phyloP scores from a whole-genome alignment of 192 early-diverging fungal genomes.

The Backusella circina region DNA sequence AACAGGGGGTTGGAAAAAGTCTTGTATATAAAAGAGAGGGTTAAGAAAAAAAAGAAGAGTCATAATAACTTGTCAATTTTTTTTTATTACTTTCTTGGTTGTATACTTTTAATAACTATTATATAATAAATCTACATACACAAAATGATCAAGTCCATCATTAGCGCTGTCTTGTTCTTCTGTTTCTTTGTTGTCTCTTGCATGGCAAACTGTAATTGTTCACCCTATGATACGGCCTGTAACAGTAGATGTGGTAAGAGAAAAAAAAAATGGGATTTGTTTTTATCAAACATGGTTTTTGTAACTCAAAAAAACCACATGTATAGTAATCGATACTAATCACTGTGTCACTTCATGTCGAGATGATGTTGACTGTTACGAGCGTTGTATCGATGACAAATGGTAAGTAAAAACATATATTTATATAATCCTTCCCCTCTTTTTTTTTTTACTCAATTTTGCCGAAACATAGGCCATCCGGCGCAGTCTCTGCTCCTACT shows the following conservation, averaged over 20 bases:
- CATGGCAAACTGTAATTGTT: constrained; percentile 2
- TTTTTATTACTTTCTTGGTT: neutral
- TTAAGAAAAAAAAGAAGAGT: neutral
- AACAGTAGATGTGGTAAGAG: constrained; percentile 1
- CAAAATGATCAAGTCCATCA: neutral
- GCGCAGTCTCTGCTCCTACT: neutral
- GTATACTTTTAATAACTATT: neutral
- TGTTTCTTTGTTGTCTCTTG: neutral
- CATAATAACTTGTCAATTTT: neutral
- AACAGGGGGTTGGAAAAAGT: neutral
- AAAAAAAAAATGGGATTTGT: neutral
- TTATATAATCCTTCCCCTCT: neutral
- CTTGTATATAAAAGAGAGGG: neutral
- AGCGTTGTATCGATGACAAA: constrained; percentile 6
- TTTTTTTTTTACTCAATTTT: neutral
- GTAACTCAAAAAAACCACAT: no score
- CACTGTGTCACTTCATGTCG: constrained; percentile 7
- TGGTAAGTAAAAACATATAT: neutral
- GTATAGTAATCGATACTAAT: constrained; percentile 4
- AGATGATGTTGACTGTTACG: neutral
- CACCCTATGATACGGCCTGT: neutral
- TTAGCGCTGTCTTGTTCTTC: neutral
- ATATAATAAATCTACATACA: neutral
- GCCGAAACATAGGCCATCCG: neutral
- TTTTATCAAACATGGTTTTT: neutral